These are phyloP conservation scores for Willaertia magna DNA, from an alignment of 208 protist genomes.

Conservation along the genomic window DNA sequence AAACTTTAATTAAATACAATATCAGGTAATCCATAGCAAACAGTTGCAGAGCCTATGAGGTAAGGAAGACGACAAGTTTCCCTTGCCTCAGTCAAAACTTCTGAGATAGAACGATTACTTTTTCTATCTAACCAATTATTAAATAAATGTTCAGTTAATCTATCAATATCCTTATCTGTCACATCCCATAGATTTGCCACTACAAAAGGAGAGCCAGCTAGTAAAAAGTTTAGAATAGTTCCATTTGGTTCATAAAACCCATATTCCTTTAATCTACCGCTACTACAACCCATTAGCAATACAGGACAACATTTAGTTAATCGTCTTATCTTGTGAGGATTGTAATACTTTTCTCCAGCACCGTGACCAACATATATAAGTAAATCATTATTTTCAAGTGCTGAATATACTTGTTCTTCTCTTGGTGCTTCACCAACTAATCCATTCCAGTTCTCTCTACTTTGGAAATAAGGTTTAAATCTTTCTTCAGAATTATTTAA, in stretches of 20 bases:
- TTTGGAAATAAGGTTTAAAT: slow-evolving; percentile 26
- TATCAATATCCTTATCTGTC: slow-evolving; percentile 59
- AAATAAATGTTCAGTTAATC: slow-evolving; percentile 34
- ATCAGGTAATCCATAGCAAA: slow-evolving; percentile 50
- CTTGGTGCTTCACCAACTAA: slow-evolving; percentile 24
- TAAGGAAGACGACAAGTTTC: slow-evolving; percentile 29
- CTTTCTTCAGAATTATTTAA: slow-evolving; percentile 5
- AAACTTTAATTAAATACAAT: background rate
- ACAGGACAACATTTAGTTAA: slow-evolving; percentile 17
- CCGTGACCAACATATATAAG: slow-evolving; percentile 26
- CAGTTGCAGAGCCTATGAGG: slow-evolving; percentile 46
- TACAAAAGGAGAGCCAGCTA: slow-evolving; percentile 39
- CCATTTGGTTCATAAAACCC: slow-evolving; percentile 38
- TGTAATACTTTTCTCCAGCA: slow-evolving; percentile 19
- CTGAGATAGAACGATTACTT: slow-evolving; percentile 4
- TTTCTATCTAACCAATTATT: slow-evolving; percentile 24
- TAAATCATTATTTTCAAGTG: slow-evolving; percentile 11
- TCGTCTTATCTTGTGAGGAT: background rate
- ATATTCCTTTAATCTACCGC: slow-evolving; percentile 24
- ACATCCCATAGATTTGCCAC: slow-evolving; percentile 66
- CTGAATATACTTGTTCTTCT: slow-evolving; percentile 14
- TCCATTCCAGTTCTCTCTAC: slow-evolving; percentile 18
- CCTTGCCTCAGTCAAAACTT: slow-evolving; percentile 26
- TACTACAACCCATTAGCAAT: slow-evolving; percentile 49
- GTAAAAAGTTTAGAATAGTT: slow-evolving; percentile 26